These are phyloP conservation scores for Orychophragmus violaceus DNA, from an alignment of 345 rosid genomes.

Conservation along the genomic window DNA sequence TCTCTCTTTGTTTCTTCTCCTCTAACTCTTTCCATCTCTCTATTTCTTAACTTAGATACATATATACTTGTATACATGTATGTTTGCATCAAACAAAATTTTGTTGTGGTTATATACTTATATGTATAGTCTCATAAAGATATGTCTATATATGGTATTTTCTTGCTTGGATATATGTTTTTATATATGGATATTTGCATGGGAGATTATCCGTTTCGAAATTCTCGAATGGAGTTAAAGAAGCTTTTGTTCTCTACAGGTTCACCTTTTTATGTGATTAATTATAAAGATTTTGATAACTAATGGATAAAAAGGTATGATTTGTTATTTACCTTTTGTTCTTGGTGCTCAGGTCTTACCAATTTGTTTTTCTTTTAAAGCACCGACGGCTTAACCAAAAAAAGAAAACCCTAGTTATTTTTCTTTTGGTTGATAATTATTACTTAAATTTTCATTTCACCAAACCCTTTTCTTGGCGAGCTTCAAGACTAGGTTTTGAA, in stretches of 20 bases:
- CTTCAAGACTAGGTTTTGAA: background rate
- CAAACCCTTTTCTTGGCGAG: conserved; percentile 6
- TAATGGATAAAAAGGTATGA: conserved; percentile 23
- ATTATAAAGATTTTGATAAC: conserved; percentile 14
- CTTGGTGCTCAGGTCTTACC: conserved; percentile 24
- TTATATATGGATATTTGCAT: conserved; percentile 21
- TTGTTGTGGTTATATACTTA: background rate
- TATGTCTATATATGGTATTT: background rate
- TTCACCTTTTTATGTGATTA: conserved; percentile 15
- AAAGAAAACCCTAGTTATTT: background rate
- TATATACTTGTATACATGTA: too few species aligned
- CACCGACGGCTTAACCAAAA: conserved; percentile 1
- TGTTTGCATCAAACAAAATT: too few species aligned
- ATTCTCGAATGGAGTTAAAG: conserved; percentile 11
- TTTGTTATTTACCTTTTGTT: conserved; percentile 35
- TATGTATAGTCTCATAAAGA: background rate
- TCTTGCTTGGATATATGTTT: background rate
- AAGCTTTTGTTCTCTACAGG: conserved; percentile 2
- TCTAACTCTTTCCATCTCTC: background rate
- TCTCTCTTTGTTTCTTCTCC: conserved; percentile 21
- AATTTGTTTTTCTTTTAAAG: background rate
- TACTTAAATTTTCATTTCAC: background rate
- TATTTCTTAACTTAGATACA: background rate
- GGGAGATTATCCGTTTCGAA: conserved; percentile 14
- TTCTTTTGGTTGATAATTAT: background rate